These are phyloP conservation scores for Globisporangium apiculatum DNA, from an alignment of 352 stramenopile genomes.

Conservation along the genomic window DNA sequence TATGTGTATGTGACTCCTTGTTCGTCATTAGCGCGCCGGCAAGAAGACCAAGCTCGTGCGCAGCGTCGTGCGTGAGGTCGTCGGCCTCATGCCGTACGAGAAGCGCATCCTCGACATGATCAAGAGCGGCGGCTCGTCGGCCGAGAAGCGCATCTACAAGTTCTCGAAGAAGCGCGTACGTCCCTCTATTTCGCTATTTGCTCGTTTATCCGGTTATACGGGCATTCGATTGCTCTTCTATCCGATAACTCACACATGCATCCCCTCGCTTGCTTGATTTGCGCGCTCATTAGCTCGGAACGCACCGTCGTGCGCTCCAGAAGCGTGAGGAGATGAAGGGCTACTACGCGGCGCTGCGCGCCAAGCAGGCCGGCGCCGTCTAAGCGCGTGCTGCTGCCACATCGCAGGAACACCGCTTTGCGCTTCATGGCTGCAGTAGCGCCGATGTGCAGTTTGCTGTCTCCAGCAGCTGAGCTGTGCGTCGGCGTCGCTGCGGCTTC, in stretches of 20 bases:
- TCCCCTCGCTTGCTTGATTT: neutral
- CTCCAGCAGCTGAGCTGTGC: conserved; percentile 9
- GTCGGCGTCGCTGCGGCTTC: conserved; percentile 13
- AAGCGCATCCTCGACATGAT: conserved; percentile 99
- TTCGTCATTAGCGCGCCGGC: conserved; percentile 45
- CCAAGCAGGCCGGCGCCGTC: conserved; percentile 85
- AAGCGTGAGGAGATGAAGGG: conserved; percentile 99
- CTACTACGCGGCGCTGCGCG: conserved; percentile 95
- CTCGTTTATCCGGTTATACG: neutral
- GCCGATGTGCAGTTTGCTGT: conserved; percentile 1
- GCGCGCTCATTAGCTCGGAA: conserved; percentile 81
- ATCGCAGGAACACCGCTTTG: conserved; percentile 19
- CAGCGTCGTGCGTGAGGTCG: conserved; percentile 96
- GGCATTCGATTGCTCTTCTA: neutral
- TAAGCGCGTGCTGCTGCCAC: conserved; percentile 25
- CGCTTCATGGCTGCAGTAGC: conserved; percentile 27
- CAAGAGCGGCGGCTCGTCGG: conserved; percentile 95
- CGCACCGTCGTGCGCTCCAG: conserved; percentile 95
- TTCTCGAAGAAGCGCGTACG: conserved; percentile 96
- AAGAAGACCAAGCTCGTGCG: conserved; percentile 95
- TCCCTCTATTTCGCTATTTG: conserved; percentile 10
- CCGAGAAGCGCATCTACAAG: conserved; percentile 99
- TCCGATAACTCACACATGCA: too few relatives aligned
- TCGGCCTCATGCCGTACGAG: conserved; percentile 98
- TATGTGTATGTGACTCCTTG: neutral